Percentiles rank a stretch among this genome's conserved stretches.
Evolutionary conservation across 2,329 filamentous ascomycete species (phyloP).

Genomic region (Botryotinia narcissicola): DNA sequence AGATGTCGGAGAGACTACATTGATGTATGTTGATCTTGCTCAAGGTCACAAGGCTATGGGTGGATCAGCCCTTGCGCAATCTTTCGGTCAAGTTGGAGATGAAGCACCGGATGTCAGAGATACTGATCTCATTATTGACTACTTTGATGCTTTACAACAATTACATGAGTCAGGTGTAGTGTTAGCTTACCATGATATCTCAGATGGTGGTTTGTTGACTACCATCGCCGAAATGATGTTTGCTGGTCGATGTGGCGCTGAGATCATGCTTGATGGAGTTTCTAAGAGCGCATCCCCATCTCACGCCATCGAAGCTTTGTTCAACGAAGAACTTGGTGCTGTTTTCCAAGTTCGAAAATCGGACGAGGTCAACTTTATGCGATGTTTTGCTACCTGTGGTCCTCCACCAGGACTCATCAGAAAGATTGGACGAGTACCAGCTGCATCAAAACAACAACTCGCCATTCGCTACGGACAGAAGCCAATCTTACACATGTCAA

Average conservation of each 20-base stretch:
- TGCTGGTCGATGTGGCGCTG: constrained; percentile 83
- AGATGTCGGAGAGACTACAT: constrained; percentile 82
- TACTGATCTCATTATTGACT: constrained; percentile 77
- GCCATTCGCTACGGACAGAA: constrained; percentile 70
- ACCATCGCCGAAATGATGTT: constrained; percentile 98
- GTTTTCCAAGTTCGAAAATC: constrained; percentile 90
- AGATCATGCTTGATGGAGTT: constrained; percentile 77
- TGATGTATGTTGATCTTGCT: constrained; percentile 90
- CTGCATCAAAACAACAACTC: constrained; percentile 69
- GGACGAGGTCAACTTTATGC: constrained; percentile 80
- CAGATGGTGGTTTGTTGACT: constrained; percentile 88
- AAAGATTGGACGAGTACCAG: constrained; percentile 76
- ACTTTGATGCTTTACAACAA: constrained; percentile 78
- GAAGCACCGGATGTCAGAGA: constrained; percentile 85
- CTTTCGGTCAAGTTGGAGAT: constrained; percentile 80
- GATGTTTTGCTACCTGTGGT: constrained; percentile 87
- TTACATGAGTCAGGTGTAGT: constrained; percentile 69
- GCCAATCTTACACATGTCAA: constrained; percentile 65
- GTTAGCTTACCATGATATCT: constrained; percentile 91
- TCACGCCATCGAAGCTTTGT: constrained; percentile 72
- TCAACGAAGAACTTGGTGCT: constrained; percentile 94
- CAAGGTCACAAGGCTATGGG: constrained; percentile 78
- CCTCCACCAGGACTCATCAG: constrained; percentile 77
- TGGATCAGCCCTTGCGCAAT: constrained; percentile 87
- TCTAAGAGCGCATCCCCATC: constrained; percentile 57